Base-by-base conservation (phyloP, 139 green algal genomes). In the Trebouxia sp. region DNA sequence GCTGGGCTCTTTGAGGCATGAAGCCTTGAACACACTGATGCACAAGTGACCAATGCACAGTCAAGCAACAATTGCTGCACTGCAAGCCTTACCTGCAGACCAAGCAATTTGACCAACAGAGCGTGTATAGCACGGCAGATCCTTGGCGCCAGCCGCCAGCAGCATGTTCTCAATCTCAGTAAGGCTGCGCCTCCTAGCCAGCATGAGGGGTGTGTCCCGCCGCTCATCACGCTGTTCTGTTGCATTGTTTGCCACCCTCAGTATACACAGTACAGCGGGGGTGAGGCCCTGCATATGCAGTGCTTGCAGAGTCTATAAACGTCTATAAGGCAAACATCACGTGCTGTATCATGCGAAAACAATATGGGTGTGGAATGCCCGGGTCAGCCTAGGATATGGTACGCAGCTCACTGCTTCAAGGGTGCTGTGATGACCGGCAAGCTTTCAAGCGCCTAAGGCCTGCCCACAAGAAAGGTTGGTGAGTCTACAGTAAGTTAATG, bases 201-300 rank as follows among this genome's bases (percentile, higher is more conserved):
- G 43, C 3, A 62, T 69, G 80, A 88, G 80, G 37, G 80, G 41
- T 1, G 74, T 85, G 35, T 85, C 76, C 3, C 81, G 70, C 47
- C 69, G 78, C 43, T 67, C 70, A 48, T 83, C 80, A 0, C 80
- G 72, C 65, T 87, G 83, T 41, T 65, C 3, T 43, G 35, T 72
- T 22, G 35, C 37, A n/a, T n/a, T n/a, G 35, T 72, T 72, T 42
- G 62, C 11, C 11, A 24, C 8, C 43, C 32, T 28, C 62, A 72
- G 32, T 22, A 72, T 9, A 5, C 43, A 35, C n/a, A 35, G 28
- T 5, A 72, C 37, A 5, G 43, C 62, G n/a, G 32, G 35, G 4
- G 5, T 8, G 14, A 72, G 20, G 7, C 43, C 43, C 62, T 72
- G 62, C 62, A 30, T n/a, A 35, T 24, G n/a, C n/a, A n/a, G n/a